Evolutionary conservation across 1,284 basidiomycete genomes (phyloP).

Genomic region (Irpex sp.): DNA sequence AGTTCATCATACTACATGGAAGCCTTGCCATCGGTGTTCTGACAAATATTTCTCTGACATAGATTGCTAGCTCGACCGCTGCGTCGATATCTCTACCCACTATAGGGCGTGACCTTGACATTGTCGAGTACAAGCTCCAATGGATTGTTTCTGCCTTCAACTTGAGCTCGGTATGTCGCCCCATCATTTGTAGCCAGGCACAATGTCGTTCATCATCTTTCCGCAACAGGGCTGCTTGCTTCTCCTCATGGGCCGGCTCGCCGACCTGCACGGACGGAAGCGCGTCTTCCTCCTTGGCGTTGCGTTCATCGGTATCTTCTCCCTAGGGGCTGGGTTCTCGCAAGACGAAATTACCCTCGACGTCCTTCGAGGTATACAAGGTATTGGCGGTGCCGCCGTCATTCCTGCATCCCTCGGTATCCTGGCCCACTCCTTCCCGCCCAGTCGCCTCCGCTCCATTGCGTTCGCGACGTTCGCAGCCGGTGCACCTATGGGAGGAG

Average conservation of each 20-base stretch:
- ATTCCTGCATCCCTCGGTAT: constrained; percentile 75
- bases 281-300: constrained; percentile 47
- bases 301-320: constrained; percentile 31
- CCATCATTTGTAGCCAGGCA: background rate
- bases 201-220: background rate
- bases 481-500: constrained; percentile 77
- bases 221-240: constrained; percentile 50
- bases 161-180: constrained; percentile 36
- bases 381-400: constrained; percentile 64
- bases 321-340: constrained; percentile 39
- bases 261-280: constrained; percentile 59
- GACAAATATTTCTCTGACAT: background rate
- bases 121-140: constrained; percentile 42
- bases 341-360: constrained; percentile 40
- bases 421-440: constrained; percentile 71
- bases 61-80: constrained; percentile 32
- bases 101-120: constrained; percentile 45
- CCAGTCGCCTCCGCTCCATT: constrained; percentile 58
- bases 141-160: constrained; percentile 61
- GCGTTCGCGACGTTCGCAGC: constrained; percentile 79
- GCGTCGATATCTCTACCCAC: constrained; percentile 49
- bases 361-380: constrained; percentile 68
- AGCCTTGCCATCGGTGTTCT: background rate
- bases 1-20: constrained; percentile 9
- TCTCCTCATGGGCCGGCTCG: constrained; percentile 52